phyloP scores from a whole-genome alignment of 202 grass and related monocot species.

The Hordeum pubiflorum region DNA sequence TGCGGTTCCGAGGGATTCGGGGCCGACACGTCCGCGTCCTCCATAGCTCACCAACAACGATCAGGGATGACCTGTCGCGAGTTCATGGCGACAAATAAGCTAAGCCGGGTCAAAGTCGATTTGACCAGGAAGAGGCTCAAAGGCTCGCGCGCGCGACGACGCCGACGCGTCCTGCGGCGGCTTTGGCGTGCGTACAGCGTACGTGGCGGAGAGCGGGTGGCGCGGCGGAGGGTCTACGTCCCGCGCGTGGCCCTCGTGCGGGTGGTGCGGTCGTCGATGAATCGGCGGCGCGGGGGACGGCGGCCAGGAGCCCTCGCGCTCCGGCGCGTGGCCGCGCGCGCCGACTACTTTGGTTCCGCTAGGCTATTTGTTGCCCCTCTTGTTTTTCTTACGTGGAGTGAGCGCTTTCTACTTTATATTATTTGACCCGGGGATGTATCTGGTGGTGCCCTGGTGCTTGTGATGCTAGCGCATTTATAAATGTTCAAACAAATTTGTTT shows the following conservation, averaged over 20 bases:
- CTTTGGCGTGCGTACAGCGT: background rate
- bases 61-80: constrained; percentile 19
- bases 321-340: constrained; percentile 20
- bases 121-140: background rate
- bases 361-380: no score
- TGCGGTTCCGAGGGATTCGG: background rate
- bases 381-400: no score
- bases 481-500: no score
- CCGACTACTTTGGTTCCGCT: no score
- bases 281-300: constrained; percentile 1
- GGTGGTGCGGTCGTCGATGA: constrained; percentile 19
- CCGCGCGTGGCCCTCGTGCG: constrained; percentile 7
- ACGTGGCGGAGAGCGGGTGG: constrained; percentile 17
- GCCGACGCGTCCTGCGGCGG: background rate
- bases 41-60: background rate
- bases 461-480: no score
- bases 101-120: background rate
- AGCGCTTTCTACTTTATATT: no score
- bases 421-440: no score
- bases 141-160: background rate
- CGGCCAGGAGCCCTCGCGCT: background rate
- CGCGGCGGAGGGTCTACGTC: constrained; percentile 4
- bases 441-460: no score
- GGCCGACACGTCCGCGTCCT: constrained; percentile 9
- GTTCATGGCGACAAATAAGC: background rate